Base-by-base conservation (phyloP, 2,329 filamentous ascomycete genomes). In the Alternaria arbusti region DNA sequence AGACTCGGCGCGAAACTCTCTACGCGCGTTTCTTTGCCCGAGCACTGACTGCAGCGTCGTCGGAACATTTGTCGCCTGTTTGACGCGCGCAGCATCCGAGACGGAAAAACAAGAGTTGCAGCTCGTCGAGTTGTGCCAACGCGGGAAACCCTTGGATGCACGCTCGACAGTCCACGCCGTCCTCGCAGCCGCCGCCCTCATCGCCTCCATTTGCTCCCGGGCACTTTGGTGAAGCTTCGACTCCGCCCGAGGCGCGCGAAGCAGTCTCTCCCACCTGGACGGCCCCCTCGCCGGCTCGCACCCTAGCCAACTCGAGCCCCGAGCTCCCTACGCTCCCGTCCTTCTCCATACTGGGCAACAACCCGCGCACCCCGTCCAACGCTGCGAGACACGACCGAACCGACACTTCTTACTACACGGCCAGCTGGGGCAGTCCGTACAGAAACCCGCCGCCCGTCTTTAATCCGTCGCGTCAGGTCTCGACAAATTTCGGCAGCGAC, bases 391-490 rank as follows among this genome's bases (percentile, higher is more conserved):
- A 77, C 70, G 74, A 75, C 23, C 70, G 72, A 69, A 81, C 82
- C 47, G 84, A 85, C 66, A 85, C 83, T 62, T 78, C 84, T 50
- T 88, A 87, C 76, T 88, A 88, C 75, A 96, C 93, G 50, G 91
- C 93, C 52, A 94, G 91, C 78, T 97, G 94, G 94, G 94, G 94
- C 60, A 97, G 94, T 57, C 94, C 94, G 22, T 97, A 97, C 81
- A 90, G 91, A 59, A 86, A 86, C 65, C 86, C 90, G 43, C 83
- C 85, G 12, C 90, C 70, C 80, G 76, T 66, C 15, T 77, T 76
- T 68, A 74, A 76, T 62, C 65, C 66, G 4, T 72, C 70, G 65
- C 78, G 72, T 44, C 69, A 69, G 12, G 59, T 59, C 54, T 78
- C 74, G 61, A 71, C 71, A 30, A 65, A 71, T 36, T 73, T 77